phyloP scores from a whole-genome alignment of 2,329 filamentous ascomycete species.

The Penicillium frequentans region DNA sequence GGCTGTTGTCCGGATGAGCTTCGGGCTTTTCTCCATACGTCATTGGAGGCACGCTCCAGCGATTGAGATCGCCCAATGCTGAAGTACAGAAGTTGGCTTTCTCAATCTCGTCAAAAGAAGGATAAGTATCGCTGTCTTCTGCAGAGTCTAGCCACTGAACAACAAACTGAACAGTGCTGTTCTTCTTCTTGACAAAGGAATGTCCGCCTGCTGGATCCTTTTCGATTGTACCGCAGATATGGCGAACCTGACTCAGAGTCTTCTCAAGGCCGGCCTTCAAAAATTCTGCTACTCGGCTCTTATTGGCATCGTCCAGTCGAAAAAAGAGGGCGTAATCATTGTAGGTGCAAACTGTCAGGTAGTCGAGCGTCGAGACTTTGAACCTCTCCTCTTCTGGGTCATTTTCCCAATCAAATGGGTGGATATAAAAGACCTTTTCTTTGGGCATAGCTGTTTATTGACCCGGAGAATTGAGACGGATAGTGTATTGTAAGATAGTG shows the following conservation, averaged over 20 bases:
- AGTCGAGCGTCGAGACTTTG: constrained; percentile 40
- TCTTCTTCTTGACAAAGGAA: constrained; percentile 37
- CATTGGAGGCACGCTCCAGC: constrained; percentile 41
- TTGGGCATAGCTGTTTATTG: constrained; percentile 24
- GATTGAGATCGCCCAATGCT: constrained; percentile 33
- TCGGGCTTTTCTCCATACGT: constrained; percentile 34
- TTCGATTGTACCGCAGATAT: constrained; percentile 44
- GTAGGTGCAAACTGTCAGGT: constrained; percentile 34
- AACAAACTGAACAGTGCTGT: constrained; percentile 37
- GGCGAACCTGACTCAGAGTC: constrained; percentile 39
- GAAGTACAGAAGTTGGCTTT: constrained; percentile 34
- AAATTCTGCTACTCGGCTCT: constrained; percentile 21
- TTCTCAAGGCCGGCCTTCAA: constrained; percentile 39
- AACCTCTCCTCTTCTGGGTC: constrained; percentile 39
- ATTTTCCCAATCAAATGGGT: constrained; percentile 39
- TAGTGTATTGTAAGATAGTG: neutral
- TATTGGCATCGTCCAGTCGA: constrained; percentile 33
- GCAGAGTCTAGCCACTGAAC: constrained; percentile 41
- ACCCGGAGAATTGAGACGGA: no score
- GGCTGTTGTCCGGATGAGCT: constrained; percentile 34
- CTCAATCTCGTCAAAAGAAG: constrained; percentile 43
- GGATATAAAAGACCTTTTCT: constrained; percentile 29
- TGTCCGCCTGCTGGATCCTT: constrained; percentile 37
- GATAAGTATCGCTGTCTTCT: constrained; percentile 29
- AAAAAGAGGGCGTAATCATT: constrained; percentile 46